A percentile compares a stretch with the other conserved stretches of the same genome.
phyloP scores from a whole-genome alignment of 495 filamentous ascomycete genomes.

The Penicillium steckii region DNA sequence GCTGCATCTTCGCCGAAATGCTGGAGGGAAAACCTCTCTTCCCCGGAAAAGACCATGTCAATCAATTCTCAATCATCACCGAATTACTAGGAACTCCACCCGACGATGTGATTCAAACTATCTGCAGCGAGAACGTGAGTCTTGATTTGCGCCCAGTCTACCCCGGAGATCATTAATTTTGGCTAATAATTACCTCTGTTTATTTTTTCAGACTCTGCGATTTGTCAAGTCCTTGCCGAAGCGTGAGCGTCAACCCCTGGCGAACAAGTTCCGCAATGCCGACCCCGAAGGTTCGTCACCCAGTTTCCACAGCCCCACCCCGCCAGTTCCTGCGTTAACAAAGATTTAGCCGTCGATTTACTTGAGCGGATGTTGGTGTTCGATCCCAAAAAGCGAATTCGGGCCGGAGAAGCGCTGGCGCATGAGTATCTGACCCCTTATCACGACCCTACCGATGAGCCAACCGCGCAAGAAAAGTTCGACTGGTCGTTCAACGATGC shows the following conservation, averaged over 20 bases:
- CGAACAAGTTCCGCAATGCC: slow-evolving; percentile 93
- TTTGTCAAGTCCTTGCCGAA: slow-evolving; percentile 99
- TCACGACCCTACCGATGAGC: slow-evolving; percentile 95
- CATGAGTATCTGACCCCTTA: slow-evolving; percentile 95
- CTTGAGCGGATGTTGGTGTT: slow-evolving; percentile 98
- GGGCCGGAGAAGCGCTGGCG: slow-evolving; percentile 77
- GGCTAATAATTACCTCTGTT: slow-evolving; percentile 4
- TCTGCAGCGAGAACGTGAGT: slow-evolving; percentile 95
- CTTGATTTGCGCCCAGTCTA: background rate
- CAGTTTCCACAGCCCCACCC: background rate
- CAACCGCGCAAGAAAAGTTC: slow-evolving; percentile 94
- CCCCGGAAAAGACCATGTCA: slow-evolving; percentile 98
- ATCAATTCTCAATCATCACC: slow-evolving; percentile 99
- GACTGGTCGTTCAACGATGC: slow-evolving; percentile 99
- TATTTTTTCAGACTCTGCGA: slow-evolving; percentile 70
- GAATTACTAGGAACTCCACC: slow-evolving; percentile 97
- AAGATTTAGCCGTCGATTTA: slow-evolving; percentile 74
- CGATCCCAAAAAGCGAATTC: slow-evolving; percentile 88
- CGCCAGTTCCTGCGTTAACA: background rate
- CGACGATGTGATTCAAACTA: slow-evolving; percentile 97
- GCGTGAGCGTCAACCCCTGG: slow-evolving; percentile 84
- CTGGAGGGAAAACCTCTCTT: slow-evolving; percentile 97
- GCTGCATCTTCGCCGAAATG: slow-evolving; percentile 99
- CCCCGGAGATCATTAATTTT: background rate
- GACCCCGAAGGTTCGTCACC: slow-evolving; percentile 76